phyloP scores from a whole-genome alignment of 805 yeast species.

The Nematodospora valgi region DNA sequence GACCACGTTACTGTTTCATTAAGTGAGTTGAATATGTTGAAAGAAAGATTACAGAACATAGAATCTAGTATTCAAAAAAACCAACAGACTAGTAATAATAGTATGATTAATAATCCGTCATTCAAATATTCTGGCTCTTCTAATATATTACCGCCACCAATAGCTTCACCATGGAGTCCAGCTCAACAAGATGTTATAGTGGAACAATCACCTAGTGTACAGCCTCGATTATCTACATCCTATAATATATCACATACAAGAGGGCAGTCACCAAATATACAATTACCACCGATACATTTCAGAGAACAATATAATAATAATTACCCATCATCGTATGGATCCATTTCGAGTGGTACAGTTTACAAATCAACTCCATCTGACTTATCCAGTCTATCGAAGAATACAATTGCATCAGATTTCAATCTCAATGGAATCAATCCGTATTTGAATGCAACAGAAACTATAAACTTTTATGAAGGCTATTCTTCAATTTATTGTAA shows the following conservation, averaged over 20 bases:
- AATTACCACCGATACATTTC: slow-evolving; percentile 11
- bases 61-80: slow-evolving; percentile 11
- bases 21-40: slow-evolving; percentile 16
- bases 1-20: slow-evolving; percentile 11
- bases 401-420: not conserved
- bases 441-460: slow-evolving; percentile 24
- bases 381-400: not conserved
- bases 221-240: slow-evolving; percentile 2
- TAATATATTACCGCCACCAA: slow-evolving; percentile 9
- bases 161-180: slow-evolving; percentile 8
- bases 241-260: slow-evolving; percentile 6
- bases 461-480: slow-evolving; percentile 40
- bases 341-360: not conserved
- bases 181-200: slow-evolving; percentile 2
- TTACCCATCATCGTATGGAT: not conserved
- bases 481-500: slow-evolving; percentile 30
- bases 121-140: slow-evolving; percentile 5
- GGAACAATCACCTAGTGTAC: not conserved
- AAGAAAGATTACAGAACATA: slow-evolving; percentile 16
- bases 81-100: not conserved
- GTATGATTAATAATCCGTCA: not conserved
- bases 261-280: slow-evolving; percentile 5
- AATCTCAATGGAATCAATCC: slow-evolving; percentile 21
- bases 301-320: slow-evolving; percentile 1
- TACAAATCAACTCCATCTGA: not conserved